Percentiles rank a stretch among this genome's conserved stretches.
Conservation (phyloP, 352 stramenopile genomes). For the Phytopythium boreale region DNA sequence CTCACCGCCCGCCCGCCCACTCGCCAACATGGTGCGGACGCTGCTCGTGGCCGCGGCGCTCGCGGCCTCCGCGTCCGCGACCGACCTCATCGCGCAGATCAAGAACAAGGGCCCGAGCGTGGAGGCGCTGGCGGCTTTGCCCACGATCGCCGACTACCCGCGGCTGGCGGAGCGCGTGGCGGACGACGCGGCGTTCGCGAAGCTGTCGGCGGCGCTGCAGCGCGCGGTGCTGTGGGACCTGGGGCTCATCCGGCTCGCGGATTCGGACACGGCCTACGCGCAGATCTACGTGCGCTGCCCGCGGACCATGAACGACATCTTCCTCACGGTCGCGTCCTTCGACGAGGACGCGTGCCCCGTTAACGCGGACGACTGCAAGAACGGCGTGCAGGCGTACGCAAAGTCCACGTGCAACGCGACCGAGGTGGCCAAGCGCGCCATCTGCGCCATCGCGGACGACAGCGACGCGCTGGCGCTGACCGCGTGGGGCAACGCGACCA, state of each 20-base stretch:
- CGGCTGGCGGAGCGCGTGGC: neutral
- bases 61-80: neutral
- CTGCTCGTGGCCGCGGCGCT: neutral
- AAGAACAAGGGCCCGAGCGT: neutral
- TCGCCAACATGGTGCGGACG: neutral
- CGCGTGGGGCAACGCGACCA: neutral
- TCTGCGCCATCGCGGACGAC: slow-evolving; percentile 25
- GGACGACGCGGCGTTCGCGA: slow-evolving; percentile 2
- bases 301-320: slow-evolving; percentile 38
- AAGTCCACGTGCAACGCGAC: slow-evolving; percentile 13
- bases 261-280: slow-evolving; percentile 7
- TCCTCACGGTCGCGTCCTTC: slow-evolving; percentile 18
- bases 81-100: neutral
- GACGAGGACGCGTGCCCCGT: neutral
- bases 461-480: neutral
- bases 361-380: slow-evolving; percentile 22
- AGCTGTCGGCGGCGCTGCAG: slow-evolving; percentile 14
- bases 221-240: slow-evolving; percentile 37
- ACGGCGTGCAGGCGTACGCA: slow-evolving; percentile 24
- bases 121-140: neutral
- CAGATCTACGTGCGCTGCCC: slow-evolving; percentile 39
- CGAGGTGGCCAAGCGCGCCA: slow-evolving; percentile 10
- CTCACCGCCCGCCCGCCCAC: too few species aligned
- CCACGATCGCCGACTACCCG: neutral
- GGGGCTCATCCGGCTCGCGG: slow-evolving; percentile 15